These are phyloP conservation scores for Phialemoniopsis sp. DNA, from an alignment of 2,329 filamentous ascomycete genomes.

Conservation along the genomic window DNA sequence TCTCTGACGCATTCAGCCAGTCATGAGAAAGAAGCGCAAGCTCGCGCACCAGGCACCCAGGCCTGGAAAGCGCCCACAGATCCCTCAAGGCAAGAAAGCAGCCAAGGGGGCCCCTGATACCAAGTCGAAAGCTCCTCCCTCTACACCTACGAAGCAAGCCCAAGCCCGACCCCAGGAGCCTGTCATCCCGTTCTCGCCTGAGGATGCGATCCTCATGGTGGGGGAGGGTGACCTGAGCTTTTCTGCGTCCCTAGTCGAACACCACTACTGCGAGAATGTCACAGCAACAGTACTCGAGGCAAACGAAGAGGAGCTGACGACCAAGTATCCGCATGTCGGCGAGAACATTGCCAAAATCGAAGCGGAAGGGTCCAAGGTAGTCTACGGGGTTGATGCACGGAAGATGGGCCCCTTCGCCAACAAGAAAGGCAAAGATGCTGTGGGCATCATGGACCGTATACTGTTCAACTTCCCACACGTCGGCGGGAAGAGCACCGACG, in stretches of 20 bases:
- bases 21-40: constrained; percentile 40
- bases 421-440: constrained; percentile 24
- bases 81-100: constrained; percentile 3
- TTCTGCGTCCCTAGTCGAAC: constrained; percentile 58
- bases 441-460: constrained; percentile 64
- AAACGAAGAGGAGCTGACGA: constrained; percentile 48
- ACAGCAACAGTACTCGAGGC: constrained; percentile 68
- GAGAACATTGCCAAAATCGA: constrained; percentile 53
- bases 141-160: constrained; percentile 9
- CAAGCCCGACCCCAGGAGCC: constrained; percentile 28
- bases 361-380: constrained; percentile 37
- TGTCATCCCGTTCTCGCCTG: constrained; percentile 62
- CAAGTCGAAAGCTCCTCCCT: constrained; percentile 7
- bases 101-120: constrained; percentile 1
- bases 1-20: no score
- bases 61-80: constrained; percentile 1
- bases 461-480: constrained; percentile 98
- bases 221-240: constrained; percentile 83
- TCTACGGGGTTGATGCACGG: constrained; percentile 65
- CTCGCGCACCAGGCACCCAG: constrained; percentile 15
- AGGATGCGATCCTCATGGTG: constrained; percentile 66
- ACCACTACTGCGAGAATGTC: constrained; percentile 63
- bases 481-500: constrained; percentile 85
- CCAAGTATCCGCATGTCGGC: constrained; percentile 71
- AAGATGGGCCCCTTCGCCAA: constrained; percentile 50